phyloP scores from a whole-genome alignment of 108 stramenopile genomes.

The Bacterosira constricta region DNA sequence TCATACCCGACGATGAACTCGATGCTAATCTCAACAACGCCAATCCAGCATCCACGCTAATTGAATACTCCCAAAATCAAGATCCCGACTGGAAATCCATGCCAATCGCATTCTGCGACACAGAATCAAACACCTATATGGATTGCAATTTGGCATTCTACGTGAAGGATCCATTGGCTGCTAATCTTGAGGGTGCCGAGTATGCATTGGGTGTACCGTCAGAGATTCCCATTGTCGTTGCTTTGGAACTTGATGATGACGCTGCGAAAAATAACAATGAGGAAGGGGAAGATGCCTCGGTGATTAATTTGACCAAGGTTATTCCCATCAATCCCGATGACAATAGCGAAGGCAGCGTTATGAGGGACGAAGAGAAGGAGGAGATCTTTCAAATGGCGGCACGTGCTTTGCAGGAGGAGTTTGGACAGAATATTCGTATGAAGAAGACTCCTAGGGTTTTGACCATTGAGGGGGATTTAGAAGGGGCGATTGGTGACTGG shows the following conservation, averaged over 20 bases:
- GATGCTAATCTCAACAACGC: neutral
- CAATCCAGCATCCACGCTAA: constrained; percentile 1
- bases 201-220: constrained; percentile 42
- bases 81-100: constrained; percentile 52
- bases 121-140: constrained; percentile 34
- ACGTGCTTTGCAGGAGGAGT: constrained; percentile 34
- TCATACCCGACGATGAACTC: constrained; percentile 15
- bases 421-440: constrained; percentile 25
- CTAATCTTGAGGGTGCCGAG: neutral
- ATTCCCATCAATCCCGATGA: constrained; percentile 43
- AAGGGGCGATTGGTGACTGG: constrained; percentile 34
- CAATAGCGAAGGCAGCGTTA: neutral
- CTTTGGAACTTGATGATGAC: constrained; percentile 22
- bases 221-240: constrained; percentile 45
- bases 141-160: constrained; percentile 53
- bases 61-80: constrained; percentile 50
- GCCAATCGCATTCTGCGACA: constrained; percentile 47
- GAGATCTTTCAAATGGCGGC: constrained; percentile 51
- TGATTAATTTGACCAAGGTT: constrained; percentile 31
- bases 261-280: neutral
- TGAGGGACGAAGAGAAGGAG: constrained; percentile 31
- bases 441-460: constrained; percentile 46
- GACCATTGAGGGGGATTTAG: constrained; percentile 38
- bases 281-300: neutral
- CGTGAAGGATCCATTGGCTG: constrained; percentile 14